These are phyloP conservation scores for Penicillium occitanis DNA, from an alignment of 2,329 filamentous ascomycete species.

Conservation along the genomic window DNA sequence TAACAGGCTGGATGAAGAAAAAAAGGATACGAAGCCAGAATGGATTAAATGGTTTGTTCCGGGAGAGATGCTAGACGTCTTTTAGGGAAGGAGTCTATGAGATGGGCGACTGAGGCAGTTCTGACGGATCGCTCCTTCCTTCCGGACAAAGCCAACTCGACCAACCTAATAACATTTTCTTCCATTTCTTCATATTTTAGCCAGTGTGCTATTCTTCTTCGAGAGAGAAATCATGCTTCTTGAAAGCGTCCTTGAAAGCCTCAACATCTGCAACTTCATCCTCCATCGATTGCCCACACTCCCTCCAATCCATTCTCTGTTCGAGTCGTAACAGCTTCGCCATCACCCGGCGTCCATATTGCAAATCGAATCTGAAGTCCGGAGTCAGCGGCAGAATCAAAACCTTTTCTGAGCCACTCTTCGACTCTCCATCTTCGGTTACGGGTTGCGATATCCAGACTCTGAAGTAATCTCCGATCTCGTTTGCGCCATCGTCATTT, in stretches of 20 bases:
- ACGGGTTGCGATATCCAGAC: constrained; percentile 70
- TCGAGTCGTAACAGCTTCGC: constrained; percentile 84
- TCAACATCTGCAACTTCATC: constrained; percentile 79
- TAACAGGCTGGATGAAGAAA: background rate
- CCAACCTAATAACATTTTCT: background rate
- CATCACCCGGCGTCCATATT: constrained; percentile 84
- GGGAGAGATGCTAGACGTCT: background rate
- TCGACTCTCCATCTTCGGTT: constrained; percentile 10
- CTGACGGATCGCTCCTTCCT: constrained; percentile 11
- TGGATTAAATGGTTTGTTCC: background rate
- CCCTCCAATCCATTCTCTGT: constrained; percentile 76
- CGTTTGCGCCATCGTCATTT: constrained; percentile 42
- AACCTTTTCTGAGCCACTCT: constrained; percentile 47
- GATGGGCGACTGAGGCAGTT: background rate
- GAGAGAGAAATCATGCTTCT: constrained; percentile 79
- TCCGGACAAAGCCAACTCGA: background rate
- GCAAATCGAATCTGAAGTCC: constrained; percentile 78
- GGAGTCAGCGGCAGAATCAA: constrained; percentile 72
- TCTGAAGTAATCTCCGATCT: constrained; percentile 68
- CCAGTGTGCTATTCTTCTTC: constrained; percentile 28
- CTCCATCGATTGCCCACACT: constrained; percentile 72
- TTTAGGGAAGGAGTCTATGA: background rate
- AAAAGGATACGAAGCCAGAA: background rate
- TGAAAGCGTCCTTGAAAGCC: constrained; percentile 77
- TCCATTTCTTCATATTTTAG: background rate